Conservation (phyloP, 2,329 filamentous ascomycete genomes). For the Hymenoscyphus fraxineus region DNA sequence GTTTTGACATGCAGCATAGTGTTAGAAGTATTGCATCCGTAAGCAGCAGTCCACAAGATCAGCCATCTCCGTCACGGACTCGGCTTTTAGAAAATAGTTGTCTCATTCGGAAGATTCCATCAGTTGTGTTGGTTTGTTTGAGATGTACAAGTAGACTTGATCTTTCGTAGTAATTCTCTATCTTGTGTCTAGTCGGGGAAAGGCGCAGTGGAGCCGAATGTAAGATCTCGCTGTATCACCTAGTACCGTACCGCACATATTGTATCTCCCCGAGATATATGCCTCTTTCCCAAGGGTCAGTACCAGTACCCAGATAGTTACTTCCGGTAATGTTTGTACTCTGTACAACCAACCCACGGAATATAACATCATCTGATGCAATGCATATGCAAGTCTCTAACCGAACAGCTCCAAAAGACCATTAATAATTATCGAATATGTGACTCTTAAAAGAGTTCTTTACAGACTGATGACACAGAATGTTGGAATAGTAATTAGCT, state of each 20-base stretch:
- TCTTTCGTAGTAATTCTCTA: not conserved
- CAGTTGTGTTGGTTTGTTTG: not conserved
- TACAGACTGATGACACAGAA: not conserved
- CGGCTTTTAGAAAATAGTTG: slow-evolving; percentile 7
- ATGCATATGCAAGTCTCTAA: not conserved
- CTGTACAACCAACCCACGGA: not conserved
- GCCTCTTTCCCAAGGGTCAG: not conserved
- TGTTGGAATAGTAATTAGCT: not conserved
- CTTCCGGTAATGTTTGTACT: not conserved
- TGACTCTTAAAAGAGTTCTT: not conserved
- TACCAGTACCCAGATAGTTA: not conserved
- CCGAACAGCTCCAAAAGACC: not conserved
- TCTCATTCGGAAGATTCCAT: not conserved
- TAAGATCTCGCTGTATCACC: not conserved
- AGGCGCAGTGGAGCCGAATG: not conserved
- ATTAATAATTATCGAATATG: not conserved
- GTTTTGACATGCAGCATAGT: slow-evolving; percentile 3
- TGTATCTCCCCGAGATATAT: not conserved
- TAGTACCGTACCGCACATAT: not conserved
- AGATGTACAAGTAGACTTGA: not conserved
- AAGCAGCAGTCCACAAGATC: slow-evolving; percentile 11
- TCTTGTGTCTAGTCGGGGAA: not conserved
- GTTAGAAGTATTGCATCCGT: slow-evolving; percentile 4
- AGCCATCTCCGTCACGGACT: slow-evolving; percentile 20
- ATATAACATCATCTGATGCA: slow-evolving; percentile 2